A percentile compares a stretch with the other conserved stretches of the same genome.
Conservation (phyloP, 495 filamentous ascomycete genomes). For the Venustampulla echinocandica region DNA sequence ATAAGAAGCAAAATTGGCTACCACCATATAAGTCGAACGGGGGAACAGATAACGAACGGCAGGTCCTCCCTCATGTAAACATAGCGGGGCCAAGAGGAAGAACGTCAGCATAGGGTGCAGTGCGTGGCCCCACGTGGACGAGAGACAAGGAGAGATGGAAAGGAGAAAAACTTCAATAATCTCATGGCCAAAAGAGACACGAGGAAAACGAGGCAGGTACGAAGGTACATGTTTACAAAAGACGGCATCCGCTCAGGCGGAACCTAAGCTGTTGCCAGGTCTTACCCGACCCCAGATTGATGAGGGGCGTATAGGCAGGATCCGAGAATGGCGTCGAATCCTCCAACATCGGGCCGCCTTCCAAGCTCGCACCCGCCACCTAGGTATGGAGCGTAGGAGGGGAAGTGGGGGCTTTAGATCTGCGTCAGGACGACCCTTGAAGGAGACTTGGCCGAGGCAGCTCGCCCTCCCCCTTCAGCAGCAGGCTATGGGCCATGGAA, state of each 20-base stretch:
- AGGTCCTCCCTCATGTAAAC: background rate
- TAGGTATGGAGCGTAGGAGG: background rate
- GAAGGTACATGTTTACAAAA: constrained; percentile 1
- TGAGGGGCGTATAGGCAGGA: constrained; percentile 7
- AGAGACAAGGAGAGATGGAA: background rate
- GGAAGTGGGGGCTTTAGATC: background rate
- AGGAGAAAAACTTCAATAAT: background rate
- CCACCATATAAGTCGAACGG: constrained; percentile 1
- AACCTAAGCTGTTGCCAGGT: background rate
- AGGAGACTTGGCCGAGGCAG: too few species aligned
- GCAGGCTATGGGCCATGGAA: too few species aligned
- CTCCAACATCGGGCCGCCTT: constrained; percentile 5
- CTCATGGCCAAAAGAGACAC: constrained; percentile 4
- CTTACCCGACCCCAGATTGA: background rate
- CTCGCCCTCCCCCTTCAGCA: too few species aligned
- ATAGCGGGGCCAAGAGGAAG: constrained; percentile 1
- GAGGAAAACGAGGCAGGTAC: background rate
- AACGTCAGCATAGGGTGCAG: constrained; percentile 5
- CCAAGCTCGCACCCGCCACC: constrained; percentile 1
- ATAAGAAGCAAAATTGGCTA: background rate
- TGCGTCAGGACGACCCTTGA: too few species aligned
- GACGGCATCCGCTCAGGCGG: constrained; percentile 10
- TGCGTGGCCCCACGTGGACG: constrained; percentile 1
- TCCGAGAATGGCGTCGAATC: constrained; percentile 3
- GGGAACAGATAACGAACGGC: background rate